phyloP scores from a whole-genome alignment of 192 early-diverging fungal genomes.

The Backusella circina region DNA sequence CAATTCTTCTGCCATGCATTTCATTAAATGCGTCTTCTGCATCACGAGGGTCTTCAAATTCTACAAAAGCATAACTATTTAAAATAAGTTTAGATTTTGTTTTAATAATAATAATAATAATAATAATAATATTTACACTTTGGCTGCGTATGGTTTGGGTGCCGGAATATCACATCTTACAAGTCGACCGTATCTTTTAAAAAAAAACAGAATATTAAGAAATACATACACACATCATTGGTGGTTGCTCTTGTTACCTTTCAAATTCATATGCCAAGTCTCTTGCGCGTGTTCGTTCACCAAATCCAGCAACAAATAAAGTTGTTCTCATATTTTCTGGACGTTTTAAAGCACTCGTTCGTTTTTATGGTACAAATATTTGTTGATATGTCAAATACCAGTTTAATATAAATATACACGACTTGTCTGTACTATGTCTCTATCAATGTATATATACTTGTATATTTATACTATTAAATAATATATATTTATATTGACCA shows the following conservation, averaged over 20 bases:
- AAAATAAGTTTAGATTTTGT: not conserved
- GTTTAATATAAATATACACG: not conserved
- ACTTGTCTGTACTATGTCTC: too few species aligned
- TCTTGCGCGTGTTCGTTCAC: constrained; percentile 74
- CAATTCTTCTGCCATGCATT: constrained; percentile 82
- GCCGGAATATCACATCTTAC: constrained; percentile 85
- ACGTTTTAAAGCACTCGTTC: not conserved
- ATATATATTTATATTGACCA: too few species aligned
- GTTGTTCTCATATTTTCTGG: constrained; percentile 44
- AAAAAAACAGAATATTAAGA: not conserved
- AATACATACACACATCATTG: not conserved
- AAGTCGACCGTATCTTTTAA: constrained; percentile 71
- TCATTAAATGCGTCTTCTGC: constrained; percentile 89
- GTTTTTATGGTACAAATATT: too few species aligned
- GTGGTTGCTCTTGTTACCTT: constrained; percentile 49
- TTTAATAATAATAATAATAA: not conserved
- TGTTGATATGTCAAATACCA: too few species aligned
- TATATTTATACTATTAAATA: too few species aligned
- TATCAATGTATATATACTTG: too few species aligned
- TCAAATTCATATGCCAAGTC: constrained; percentile 95
- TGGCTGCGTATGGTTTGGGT: constrained; percentile 53
- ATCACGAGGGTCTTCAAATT: constrained; percentile 88
- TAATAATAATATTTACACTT: constrained; percentile 57
- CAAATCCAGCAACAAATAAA: constrained; percentile 81
- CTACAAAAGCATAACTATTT: constrained; percentile 88